Evolutionary conservation across 1,284 basidiomycete species (phyloP).

Genomic region (Coniophora puteana): DNA sequence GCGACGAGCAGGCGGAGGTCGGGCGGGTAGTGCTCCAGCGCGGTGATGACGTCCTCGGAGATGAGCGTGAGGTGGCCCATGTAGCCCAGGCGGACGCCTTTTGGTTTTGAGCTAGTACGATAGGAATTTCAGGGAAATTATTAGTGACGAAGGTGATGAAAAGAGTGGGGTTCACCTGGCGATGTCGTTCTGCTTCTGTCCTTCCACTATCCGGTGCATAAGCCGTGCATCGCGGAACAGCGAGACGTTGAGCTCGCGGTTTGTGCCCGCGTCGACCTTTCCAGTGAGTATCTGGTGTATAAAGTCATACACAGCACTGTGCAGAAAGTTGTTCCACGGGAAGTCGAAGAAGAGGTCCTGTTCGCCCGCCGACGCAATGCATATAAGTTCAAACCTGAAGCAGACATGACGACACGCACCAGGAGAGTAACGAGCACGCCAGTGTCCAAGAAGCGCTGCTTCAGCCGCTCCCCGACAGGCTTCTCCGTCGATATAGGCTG

Average conservation of each 20-base stretch:
- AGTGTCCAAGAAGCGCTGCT: constrained; percentile 70
- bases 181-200: constrained; percentile 73
- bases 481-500: constrained; percentile 15
- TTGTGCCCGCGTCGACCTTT: constrained; percentile 70
- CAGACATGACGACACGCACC: constrained; percentile 40
- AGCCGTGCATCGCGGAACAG: constrained; percentile 80
- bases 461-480: constrained; percentile 75
- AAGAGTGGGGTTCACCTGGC: constrained; percentile 50
- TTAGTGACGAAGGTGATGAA: constrained; percentile 4
- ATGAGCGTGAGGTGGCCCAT: constrained; percentile 98
- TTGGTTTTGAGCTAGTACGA: constrained; percentile 51
- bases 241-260: constrained; percentile 77
- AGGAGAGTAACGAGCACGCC: constrained; percentile 73
- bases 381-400: constrained; percentile 2
- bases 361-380: neutral
- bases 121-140: constrained; percentile 8
- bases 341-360: constrained; percentile 94
- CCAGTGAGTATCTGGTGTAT: constrained; percentile 95
- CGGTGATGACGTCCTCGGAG: constrained; percentile 84
- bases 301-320: constrained; percentile 96
- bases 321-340: constrained; percentile 98
- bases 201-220: constrained; percentile 81
- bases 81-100: constrained; percentile 81
- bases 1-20: constrained; percentile 69
- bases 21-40: constrained; percentile 82